These are phyloP conservation scores for Mortierella sp. DNA, from an alignment of 371 early-diverging fungal genomes.

Conservation along the genomic window DNA sequence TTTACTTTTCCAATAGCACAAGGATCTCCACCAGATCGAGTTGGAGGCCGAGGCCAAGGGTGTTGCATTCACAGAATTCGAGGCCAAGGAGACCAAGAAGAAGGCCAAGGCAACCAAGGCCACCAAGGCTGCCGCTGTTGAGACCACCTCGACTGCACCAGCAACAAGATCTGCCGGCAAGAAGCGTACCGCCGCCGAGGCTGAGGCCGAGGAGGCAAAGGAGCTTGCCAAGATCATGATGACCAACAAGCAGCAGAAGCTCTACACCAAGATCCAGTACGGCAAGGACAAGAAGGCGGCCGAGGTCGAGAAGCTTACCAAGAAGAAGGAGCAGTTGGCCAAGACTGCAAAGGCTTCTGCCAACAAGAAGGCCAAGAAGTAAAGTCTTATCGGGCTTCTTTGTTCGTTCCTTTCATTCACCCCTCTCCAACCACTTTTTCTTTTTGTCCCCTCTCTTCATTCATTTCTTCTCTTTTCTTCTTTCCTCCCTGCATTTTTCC, in stretches of 20 bases:
- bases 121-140: conserved; percentile 18
- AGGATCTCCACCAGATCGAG: conserved; percentile 70
- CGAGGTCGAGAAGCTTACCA: conserved; percentile 54
- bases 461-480: background rate
- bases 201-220: conserved; percentile 87
- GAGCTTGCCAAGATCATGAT: conserved; percentile 94
- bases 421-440: background rate
- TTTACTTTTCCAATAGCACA: conserved; percentile 37
- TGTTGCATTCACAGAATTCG: conserved; percentile 78
- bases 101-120: conserved; percentile 63
- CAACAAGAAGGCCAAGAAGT: conserved; percentile 56
- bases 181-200: conserved; percentile 73
- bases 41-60: conserved; percentile 86
- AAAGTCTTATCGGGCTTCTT: conserved; percentile 5
- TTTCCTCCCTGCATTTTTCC: background rate
- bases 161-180: conserved; percentile 49
- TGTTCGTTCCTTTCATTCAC: background rate
- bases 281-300: conserved; percentile 69
- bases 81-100: conserved; percentile 63
- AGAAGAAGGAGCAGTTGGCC: conserved; percentile 50
- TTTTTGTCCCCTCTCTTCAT: background rate
- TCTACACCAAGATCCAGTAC: conserved; percentile 85
- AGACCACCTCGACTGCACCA: conserved; percentile 21
- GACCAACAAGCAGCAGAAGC: conserved; percentile 90
- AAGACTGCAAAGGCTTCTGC: conserved; percentile 35